phyloP scores from a whole-genome alignment of 306 rosid genomes.

The Citrullus amarus region DNA sequence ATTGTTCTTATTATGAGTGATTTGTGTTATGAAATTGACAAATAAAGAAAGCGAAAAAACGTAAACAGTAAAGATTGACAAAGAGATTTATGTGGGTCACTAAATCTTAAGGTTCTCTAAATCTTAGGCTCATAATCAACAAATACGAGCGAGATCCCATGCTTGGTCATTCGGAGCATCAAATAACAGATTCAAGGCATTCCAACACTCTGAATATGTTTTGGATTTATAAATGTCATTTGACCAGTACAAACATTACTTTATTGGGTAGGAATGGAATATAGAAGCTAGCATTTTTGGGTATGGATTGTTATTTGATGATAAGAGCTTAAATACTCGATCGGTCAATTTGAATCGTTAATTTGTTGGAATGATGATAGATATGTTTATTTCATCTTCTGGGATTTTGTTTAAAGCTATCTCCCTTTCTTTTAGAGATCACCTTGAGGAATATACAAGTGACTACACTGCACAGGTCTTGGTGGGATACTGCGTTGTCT shows the following conservation, averaged over 20 bases:
- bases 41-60: too few species aligned
- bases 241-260: not conserved
- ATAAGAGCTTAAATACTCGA: not conserved
- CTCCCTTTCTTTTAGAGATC: constrained; percentile 38
- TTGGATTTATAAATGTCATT: not conserved
- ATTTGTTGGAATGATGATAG: not conserved
- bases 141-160: too few species aligned
- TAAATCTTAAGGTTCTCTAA: too few species aligned
- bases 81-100: too few species aligned
- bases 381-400: not conserved
- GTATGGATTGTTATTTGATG: not conserved
- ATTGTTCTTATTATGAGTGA: not conserved
- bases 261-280: not conserved
- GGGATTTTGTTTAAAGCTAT: not conserved
- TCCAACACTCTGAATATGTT: not conserved
- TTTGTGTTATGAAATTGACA: not conserved
- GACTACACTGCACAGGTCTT: constrained; percentile 97
- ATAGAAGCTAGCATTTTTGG: not conserved
- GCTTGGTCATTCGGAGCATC: too few species aligned
- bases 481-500: constrained; percentile 89
- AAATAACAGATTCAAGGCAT: too few species aligned
- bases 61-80: too few species aligned
- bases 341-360: not conserved
- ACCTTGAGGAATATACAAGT: constrained; percentile 92
- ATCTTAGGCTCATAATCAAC: too few species aligned